Evolutionary conservation across 2,329 filamentous ascomycete genomes (phyloP), one percentile per base, ranked within the genome.

Genomic region (Trichoderma breve): DNA sequence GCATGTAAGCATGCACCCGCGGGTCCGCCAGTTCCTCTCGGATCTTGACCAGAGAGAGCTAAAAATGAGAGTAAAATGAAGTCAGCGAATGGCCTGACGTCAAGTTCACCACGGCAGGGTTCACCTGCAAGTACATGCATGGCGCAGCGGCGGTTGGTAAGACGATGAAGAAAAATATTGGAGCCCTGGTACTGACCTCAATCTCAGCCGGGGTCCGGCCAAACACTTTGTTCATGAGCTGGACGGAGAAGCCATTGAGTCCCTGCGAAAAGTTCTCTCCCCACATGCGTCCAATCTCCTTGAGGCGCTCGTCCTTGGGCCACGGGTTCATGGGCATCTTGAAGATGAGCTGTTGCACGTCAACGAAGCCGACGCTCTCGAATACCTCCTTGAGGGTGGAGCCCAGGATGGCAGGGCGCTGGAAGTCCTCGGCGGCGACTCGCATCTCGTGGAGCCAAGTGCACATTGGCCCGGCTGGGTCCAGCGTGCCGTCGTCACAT

Each of bases 261-360:
- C 84, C 84, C 9, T 80, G 79, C 7, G 81, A 70, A 30, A 83
- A 80, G 63, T 85, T 84, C 18, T 77, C 77, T 75, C 85, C 82
- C 84, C 84, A 86, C 76, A 84, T 80, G 55, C 77, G 79, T 0
- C 85, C 85, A 4, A 86, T 73, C 9, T 83, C 80, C 75, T 83
- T 85, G 72, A 84, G 79, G 21, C 77, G 75, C 58, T 81, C 80
- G 57, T 86, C 80, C 74, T 83, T 84, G 0, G 88, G 82, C 88
- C 88, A 90, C 4, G 80, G 80, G 55, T 86, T 88, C 65, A 85
- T 81, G 0, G 88, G 88, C 47, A 89, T 80, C 77, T 86, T 88
- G 78, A 86, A 87, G 3, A 86, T 76, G 30, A 79, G 81, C 76
- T 89, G 82, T 39, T 84, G 82, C 26, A 90, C 83, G 69, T 89